phyloP scores from a whole-genome alignment of 257 asterid genomes.

The Salvia rosmarinus region DNA sequence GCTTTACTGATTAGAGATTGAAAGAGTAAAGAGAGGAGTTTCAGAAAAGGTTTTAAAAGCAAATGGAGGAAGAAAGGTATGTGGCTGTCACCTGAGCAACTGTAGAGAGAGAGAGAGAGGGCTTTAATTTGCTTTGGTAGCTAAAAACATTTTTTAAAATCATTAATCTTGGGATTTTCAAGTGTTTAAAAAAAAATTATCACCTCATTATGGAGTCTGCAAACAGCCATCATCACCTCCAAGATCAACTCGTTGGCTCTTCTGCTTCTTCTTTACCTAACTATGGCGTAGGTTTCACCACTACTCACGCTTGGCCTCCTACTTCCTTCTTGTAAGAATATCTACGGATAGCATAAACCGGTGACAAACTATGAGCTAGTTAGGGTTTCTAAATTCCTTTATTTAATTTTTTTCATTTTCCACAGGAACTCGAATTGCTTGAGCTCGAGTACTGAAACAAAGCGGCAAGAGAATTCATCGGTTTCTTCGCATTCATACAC shows the following conservation, averaged over 20 bases:
- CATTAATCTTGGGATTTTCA: constrained; percentile 85
- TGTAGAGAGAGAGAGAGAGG: constrained; percentile 41
- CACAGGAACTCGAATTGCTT: constrained; percentile 44
- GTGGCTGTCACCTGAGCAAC: constrained; percentile 58
- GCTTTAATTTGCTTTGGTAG: constrained; percentile 39
- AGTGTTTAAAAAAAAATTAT: constrained; percentile 47
- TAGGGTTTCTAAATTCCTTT: neutral
- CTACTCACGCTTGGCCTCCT: constrained; percentile 60
- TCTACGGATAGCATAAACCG: too few relatives aligned
- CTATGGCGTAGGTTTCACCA: constrained; percentile 49
- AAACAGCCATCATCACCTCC: constrained; percentile 57
- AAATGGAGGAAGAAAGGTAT: constrained; percentile 16
- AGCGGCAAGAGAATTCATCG: constrained; percentile 36
- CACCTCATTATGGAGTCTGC: constrained; percentile 73
- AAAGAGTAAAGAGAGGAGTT: constrained; percentile 71
- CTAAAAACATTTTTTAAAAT: constrained; percentile 16
- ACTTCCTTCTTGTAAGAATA: constrained; percentile 62
- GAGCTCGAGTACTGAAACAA: constrained; percentile 40
- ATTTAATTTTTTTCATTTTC: neutral
- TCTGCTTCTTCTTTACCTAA: constrained; percentile 46
- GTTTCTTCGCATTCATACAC: constrained; percentile 37
- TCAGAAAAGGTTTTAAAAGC: constrained; percentile 49
- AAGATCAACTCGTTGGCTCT: constrained; percentile 59
- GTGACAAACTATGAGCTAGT: neutral
- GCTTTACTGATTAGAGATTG: constrained; percentile 58